Evolutionary conservation across 495 filamentous ascomycete species (phyloP).

Genomic region (Cercophora scortea): DNA sequence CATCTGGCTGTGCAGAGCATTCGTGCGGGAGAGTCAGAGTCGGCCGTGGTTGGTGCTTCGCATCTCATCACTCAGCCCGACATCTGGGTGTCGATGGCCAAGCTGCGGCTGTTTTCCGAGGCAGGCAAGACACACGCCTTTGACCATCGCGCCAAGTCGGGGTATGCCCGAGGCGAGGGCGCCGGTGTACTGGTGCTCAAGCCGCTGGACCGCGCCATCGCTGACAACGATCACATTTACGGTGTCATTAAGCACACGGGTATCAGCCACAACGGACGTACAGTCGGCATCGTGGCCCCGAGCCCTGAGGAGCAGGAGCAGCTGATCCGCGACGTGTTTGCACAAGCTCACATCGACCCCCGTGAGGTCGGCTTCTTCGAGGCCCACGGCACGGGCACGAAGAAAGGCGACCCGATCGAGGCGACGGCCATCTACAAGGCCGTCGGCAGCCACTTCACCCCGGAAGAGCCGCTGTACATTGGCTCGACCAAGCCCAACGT

Average conservation of each 20-base stretch:
- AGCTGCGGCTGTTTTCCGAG: conserved; percentile 27
- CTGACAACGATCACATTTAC: conserved; percentile 47
- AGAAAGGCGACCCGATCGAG: conserved; percentile 55
- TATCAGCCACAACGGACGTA: conserved; percentile 49
- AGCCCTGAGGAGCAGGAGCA: conserved; percentile 42
- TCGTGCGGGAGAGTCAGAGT: conserved; percentile 44
- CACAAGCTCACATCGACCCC: conserved; percentile 31
- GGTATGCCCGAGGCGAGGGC: conserved; percentile 38
- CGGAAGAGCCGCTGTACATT: conserved; percentile 38
- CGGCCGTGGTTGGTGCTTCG: conserved; percentile 40
- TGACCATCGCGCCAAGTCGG: conserved; percentile 34
- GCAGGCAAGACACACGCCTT: conserved; percentile 32
- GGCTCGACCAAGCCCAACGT: conserved; percentile 55
- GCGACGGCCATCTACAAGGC: conserved; percentile 44
- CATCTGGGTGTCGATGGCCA: conserved; percentile 32
- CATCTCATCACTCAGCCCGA: conserved; percentile 36
- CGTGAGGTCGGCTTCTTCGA: conserved; percentile 40
- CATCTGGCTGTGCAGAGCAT: conserved; percentile 76
- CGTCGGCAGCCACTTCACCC: conserved; percentile 27
- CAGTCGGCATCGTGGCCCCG: conserved; percentile 47
- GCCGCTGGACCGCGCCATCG: conserved; percentile 40
- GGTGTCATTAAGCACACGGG: conserved; percentile 46
- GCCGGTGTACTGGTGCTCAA: conserved; percentile 44
- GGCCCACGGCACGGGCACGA: conserved; percentile 54
- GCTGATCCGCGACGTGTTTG: conserved; percentile 36